Base-by-base conservation (phyloP, 1,284 basidiomycete species). In the Ceratobasidium sp. region DNA sequence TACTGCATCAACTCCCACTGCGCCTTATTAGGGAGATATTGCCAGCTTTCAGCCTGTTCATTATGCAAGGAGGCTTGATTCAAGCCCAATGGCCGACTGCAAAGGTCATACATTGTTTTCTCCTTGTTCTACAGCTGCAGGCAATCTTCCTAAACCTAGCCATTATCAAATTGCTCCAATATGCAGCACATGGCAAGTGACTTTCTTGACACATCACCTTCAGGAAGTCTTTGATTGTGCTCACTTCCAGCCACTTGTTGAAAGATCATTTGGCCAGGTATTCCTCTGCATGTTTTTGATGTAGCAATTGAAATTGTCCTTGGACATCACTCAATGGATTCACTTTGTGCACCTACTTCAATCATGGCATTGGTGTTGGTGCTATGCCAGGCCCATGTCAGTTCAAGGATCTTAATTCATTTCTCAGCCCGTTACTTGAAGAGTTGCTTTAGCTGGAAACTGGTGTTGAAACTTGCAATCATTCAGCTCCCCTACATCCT, bases 1-100 rank as follows among this genome's bases (percentile, higher is more conserved):
- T 82, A 80, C 71, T 82, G 81, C 62, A 65, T 75, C 25, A 75
- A 77, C 15, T 78, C 78, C 1, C 82, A 81, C 65, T 73, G 73
- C 60, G 77, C 75, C 50, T 82, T 74, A 70, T 70, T 73, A 12
- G 79, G 78, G 0, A 70, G 72, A 0, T 73, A 77, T 70, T 72
- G 71, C 0, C 58, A 72, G 3, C 70, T 75, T 2, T 38, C 69
- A 0, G 7, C 27, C 10, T 82, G 81, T 58, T 77, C 78, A 0
- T 73, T 77, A 57, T 82, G 81, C 71, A 57, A 75, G 0, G 70
- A 73, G 52, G 31, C 73, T 12, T 75, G 74, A 8, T 75, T 71
- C 45, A 53, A 74, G 20, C 6, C 69, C 5, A 38, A 72, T 43
- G 74, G 76, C 27, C 53, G 74, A 49, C 77, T 15, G 43, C 60